phyloP scores from a whole-genome alignment of 108 stramenopile genomes.

The Skeletonema tropicum region DNA sequence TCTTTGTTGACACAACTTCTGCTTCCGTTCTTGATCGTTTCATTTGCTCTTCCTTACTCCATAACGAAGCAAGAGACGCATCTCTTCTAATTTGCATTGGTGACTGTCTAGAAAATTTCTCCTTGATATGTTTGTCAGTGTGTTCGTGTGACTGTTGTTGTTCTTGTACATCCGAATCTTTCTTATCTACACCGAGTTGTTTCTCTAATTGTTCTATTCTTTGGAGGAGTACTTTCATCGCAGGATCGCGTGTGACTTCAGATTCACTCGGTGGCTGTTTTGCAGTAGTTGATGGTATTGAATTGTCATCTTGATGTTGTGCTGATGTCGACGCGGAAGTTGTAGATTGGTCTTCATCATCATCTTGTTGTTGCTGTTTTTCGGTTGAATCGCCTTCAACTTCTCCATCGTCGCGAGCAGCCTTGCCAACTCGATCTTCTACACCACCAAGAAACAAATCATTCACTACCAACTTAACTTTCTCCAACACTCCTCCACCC shows the following conservation, averaged over 20 bases:
- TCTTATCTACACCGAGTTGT: constrained; percentile 26
- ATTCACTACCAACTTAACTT: constrained; percentile 24
- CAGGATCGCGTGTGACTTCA: constrained; percentile 2
- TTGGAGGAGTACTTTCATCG: constrained; percentile 22
- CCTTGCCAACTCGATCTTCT: constrained; percentile 16
- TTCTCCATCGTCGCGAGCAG: neutral
- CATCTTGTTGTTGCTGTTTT: neutral
- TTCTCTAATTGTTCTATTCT: constrained; percentile 39
- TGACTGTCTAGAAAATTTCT: constrained; percentile 20
- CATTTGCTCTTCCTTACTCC: constrained; percentile 17
- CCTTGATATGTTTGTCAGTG: constrained; percentile 6
- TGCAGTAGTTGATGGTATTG: neutral
- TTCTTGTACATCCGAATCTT: neutral
- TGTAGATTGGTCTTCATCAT: neutral
- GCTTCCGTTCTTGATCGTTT: neutral
- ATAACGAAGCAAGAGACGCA: constrained; percentile 10
- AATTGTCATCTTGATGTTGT: neutral
- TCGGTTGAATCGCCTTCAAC: neutral
- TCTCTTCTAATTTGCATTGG: constrained; percentile 42
- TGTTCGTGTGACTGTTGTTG: constrained; percentile 16
- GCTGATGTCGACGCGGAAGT: neutral
- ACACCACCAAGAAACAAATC: constrained; percentile 45
- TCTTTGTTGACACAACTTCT: neutral
- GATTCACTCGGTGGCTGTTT: neutral
- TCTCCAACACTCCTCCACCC: constrained; percentile 30